phyloP scores from a whole-genome alignment of 352 stramenopile genomes.

The Globisporangium iwayamae region DNA sequence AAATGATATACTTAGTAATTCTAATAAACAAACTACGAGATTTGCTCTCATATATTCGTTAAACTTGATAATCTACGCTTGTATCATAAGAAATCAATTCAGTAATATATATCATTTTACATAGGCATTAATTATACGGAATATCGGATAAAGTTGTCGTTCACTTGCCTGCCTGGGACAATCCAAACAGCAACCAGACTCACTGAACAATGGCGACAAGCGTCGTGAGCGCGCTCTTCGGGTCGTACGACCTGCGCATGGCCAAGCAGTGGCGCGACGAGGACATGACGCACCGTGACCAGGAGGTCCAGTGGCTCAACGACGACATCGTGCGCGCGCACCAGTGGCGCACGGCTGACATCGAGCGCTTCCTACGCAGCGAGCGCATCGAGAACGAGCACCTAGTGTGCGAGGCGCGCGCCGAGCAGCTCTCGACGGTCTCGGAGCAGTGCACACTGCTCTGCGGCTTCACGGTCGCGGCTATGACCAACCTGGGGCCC shows the following conservation, averaged over 20 bases:
- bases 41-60: too few relatives aligned
- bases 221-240: constrained; percentile 69
- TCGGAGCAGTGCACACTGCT: constrained; percentile 68
- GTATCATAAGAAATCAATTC: too few relatives aligned
- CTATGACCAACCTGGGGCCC: constrained; percentile 60
- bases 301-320: constrained; percentile 77
- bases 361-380: constrained; percentile 56
- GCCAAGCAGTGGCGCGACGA: constrained; percentile 78
- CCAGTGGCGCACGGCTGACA: constrained; percentile 62
- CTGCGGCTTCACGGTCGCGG: constrained; percentile 62
- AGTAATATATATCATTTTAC: too few relatives aligned
- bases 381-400: constrained; percentile 70
- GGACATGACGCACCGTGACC: constrained; percentile 57
- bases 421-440: constrained; percentile 66
- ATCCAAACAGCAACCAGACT: too few relatives aligned
- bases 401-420: constrained; percentile 54
- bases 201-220: constrained; percentile 32
- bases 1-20: too few relatives aligned
- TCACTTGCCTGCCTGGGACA: neutral
- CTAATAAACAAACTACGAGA: too few relatives aligned
- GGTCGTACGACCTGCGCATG: constrained; percentile 73
- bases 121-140: neutral
- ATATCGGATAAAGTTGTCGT: neutral
- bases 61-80: too few relatives aligned
- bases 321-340: constrained; percentile 70